Evolutionary conservation across 1,284 basidiomycete species (phyloP).

Genomic region (Austroboletus novae-zelandiae): DNA sequence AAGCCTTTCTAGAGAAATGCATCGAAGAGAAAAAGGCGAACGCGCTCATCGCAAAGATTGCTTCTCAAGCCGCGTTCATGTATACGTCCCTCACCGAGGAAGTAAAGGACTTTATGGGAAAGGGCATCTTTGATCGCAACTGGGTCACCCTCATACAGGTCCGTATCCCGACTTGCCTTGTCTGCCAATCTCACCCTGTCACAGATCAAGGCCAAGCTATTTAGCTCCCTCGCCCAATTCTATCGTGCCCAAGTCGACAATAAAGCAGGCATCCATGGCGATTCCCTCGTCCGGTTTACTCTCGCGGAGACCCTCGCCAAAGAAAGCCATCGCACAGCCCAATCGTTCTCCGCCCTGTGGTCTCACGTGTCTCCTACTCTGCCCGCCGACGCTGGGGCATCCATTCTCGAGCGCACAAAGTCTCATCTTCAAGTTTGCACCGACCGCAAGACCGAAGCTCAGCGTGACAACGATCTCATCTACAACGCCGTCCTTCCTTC

Average conservation of each 20-base stretch:
- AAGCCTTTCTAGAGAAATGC: conserved; percentile 96
- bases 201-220: conserved; percentile 89
- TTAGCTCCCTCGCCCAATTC: conserved; percentile 85
- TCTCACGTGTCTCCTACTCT: conserved; percentile 77
- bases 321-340: conserved; percentile 74
- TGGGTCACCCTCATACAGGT: conserved; percentile 89
- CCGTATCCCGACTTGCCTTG: conserved; percentile 15
- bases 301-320: conserved; percentile 83
- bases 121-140: conserved; percentile 93
- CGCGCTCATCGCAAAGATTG: conserved; percentile 82
- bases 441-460: conserved; percentile 75
- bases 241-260: conserved; percentile 82
- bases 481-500: conserved; percentile 94
- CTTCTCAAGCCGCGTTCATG: conserved; percentile 78
- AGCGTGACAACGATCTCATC: conserved; percentile 94
- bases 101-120: conserved; percentile 93
- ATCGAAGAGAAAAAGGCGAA: conserved; percentile 86
- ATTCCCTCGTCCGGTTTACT: conserved; percentile 79
- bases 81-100: conserved; percentile 84
- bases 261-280: conserved; percentile 79
- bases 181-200: conserved; percentile 1
- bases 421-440: conserved; percentile 76
- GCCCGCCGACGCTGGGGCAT: conserved; percentile 82
- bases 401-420: conserved; percentile 82
- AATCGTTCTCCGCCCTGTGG: conserved; percentile 74